Evolutionary conservation across 139 green algal genomes (phyloP).

Genomic region (Closterium sp.): DNA sequence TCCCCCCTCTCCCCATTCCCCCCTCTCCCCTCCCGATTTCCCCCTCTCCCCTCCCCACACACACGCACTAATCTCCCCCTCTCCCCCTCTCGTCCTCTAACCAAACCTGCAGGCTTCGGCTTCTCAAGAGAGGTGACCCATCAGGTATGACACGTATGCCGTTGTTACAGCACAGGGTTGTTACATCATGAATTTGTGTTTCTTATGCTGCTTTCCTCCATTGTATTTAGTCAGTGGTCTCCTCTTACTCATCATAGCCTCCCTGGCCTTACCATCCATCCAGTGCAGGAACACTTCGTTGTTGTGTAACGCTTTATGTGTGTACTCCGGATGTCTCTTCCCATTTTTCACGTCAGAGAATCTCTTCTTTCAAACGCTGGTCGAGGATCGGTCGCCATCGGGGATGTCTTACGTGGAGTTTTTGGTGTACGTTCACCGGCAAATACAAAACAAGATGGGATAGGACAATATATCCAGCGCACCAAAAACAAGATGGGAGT

Average conservation of each 20-base stretch:
- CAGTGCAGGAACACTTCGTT: neutral
- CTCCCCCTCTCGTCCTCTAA: neutral
- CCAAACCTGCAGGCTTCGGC: conserved; percentile 9
- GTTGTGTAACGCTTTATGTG: neutral
- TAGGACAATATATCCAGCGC: too few relatives aligned
- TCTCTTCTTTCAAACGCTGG: conserved; percentile 74
- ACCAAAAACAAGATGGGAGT: too few relatives aligned
- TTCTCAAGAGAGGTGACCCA: conserved; percentile 31
- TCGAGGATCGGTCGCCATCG: conserved; percentile 74
- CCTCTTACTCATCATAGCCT: neutral
- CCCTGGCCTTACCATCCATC: too few relatives aligned
- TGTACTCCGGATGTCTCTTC: neutral
- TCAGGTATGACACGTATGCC: conserved; percentile 27
- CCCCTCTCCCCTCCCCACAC: neutral
- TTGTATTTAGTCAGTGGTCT: neutral
- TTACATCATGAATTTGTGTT: too few relatives aligned
- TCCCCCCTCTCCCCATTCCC: too few relatives aligned
- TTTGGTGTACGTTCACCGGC: conserved; percentile 65
- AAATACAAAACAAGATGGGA: conserved; percentile 54
- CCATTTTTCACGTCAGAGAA: conserved; percentile 56
- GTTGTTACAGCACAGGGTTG: too few relatives aligned
- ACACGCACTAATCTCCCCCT: neutral
- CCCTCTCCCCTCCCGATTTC: neutral
- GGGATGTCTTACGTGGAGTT: conserved; percentile 73
- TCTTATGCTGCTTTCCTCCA: neutral